Evolutionary conservation across 805 yeast genomes (phyloP), one percentile per base, ranked within the genome.

Genomic region (Tetrapisispora taiwanensis): DNA sequence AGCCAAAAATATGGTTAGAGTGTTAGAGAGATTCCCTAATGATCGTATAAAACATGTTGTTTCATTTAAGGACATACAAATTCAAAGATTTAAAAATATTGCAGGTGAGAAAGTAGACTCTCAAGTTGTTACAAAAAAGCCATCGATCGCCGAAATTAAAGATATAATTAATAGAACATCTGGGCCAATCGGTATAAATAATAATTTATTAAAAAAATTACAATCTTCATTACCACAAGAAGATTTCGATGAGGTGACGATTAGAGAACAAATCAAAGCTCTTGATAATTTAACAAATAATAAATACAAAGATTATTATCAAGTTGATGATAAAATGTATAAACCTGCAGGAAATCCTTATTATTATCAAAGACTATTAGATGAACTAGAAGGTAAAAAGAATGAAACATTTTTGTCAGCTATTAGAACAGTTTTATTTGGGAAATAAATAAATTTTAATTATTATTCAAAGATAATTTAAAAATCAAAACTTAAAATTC

Each of bases 281-380:
- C 60, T 82, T 43, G 68, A 78, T 39, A 75, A 73, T 50, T 62
- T 82, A 46, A 71, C 72, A 46, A 73, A 71, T 45, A 80, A 79
- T 58, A 79, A 79, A 55, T 79, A 79, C 68, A 72, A 69, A 53
- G 73, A 74, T 46, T 77, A 77, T 55, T 84, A 84, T 59, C 69
- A 73, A 48, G 72, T 79, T 30, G 79, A 79, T 45, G 82, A 78
- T 36, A 82, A 82, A 58, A 63, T 88, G 51, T 63, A 76, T 54
- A 70, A 63, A 52, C 97, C 97, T n/a, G 79, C 81, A 55, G 95
- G 95, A 1, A 84, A 86, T 62, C 87, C 95, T 2, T 62, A 72
- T 39, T 88, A 88, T 58, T 88, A 88, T 56, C 74, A 71, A 34
- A 73, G 92, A 55, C 70, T 88, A 43, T 52, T 81, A 63, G 70